Evolutionary conservation across 768 basidiomycete genomes (phyloP), one percentile per base, ranked within the genome.

Genomic region (Cubamyces lactineus): DNA sequence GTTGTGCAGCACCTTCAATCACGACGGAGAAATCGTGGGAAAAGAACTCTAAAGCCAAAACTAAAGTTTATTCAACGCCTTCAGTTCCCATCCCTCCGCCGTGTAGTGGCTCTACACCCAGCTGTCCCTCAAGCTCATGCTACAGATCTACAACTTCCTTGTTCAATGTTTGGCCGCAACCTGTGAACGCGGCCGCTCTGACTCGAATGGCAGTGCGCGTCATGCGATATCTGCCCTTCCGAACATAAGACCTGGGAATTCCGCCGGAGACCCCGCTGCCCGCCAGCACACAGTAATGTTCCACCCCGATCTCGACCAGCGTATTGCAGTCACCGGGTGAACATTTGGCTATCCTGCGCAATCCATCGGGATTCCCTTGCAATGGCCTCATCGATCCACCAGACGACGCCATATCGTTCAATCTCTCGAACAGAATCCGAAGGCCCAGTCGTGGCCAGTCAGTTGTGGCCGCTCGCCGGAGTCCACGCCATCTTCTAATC

Each of bases 1-100:
- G 61, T 57, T 62, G 50, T 56, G 26, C 52, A 51, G 50, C 39
- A 26, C 47, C 57, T 55, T 38, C 47, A 28, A 21, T 49, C 24
- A 24, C 48, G 54, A 39, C 49, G 19, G 38, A 21, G 15, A 12
- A 48, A 9, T 3, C 55, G 55, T 62, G 51, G 30, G 50, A 62
- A 52, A 16, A 23, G 28, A 40, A 52, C 57, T 42, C 48, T 59
- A 59, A 59, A 51, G 57, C 40, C 49, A 59, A 59, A 59, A 26
- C 28, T 38, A 43, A 41, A 59, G 57, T 59, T 59, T 59, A 51
- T 52, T 51, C 41, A 52, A 51, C 57, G 42, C 49, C 49, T 34
- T 39, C 47, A 26, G 9, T 21, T 28, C 24, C 28, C 13, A 26
- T 28, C 23, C 17, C 16, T 28, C 48, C 12, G 15, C 28, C 19